These are phyloP conservation scores for Coemansia sp. DNA, from an alignment of 192 early-diverging fungal genomes.

Conservation along the genomic window DNA sequence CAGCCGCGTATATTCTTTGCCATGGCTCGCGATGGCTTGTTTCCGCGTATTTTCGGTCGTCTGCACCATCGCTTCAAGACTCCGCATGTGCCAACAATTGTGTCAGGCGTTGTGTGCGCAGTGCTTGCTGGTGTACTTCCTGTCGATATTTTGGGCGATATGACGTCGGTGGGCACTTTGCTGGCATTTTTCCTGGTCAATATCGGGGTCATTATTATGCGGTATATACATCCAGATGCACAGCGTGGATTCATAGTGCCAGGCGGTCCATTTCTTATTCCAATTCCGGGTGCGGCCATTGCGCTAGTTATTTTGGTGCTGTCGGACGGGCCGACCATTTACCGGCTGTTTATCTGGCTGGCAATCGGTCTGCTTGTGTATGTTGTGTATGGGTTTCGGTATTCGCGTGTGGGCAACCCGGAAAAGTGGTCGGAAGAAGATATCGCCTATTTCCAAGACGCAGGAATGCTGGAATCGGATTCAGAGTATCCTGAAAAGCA, in stretches of 20 bases:
- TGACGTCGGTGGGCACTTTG: slow-evolving; percentile 84
- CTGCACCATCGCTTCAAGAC: slow-evolving; percentile 74
- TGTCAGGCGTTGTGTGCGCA: slow-evolving; percentile 65
- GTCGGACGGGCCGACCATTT: slow-evolving; percentile 64
- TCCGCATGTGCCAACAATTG: slow-evolving; percentile 70
- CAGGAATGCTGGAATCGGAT: slow-evolving; percentile 13
- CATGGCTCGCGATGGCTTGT: slow-evolving; percentile 85
- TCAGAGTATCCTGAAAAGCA: too few relatives aligned
- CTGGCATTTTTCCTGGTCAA: slow-evolving; percentile 85
- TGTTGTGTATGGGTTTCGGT: slow-evolving; percentile 61
- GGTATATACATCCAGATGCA: slow-evolving; percentile 69
- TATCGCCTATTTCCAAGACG: slow-evolving; percentile 42
- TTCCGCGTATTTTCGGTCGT: slow-evolving; percentile 70
- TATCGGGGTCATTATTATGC: slow-evolving; percentile 71
- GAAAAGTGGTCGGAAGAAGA: slow-evolving; percentile 50
- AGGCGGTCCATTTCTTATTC: slow-evolving; percentile 62
- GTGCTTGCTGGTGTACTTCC: slow-evolving; percentile 73
- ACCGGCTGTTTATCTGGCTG: slow-evolving; percentile 78
- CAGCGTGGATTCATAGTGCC: slow-evolving; percentile 73
- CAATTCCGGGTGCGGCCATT: slow-evolving; percentile 61
- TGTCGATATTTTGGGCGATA: slow-evolving; percentile 77
- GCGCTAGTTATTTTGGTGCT: slow-evolving; percentile 67
- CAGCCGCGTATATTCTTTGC: slow-evolving; percentile 87
- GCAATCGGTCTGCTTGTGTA: slow-evolving; percentile 79
- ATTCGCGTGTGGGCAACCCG: slow-evolving; percentile 65